Conservation (phyloP, 108 stramenopile species). For the Nitzschia putrida region DNA sequence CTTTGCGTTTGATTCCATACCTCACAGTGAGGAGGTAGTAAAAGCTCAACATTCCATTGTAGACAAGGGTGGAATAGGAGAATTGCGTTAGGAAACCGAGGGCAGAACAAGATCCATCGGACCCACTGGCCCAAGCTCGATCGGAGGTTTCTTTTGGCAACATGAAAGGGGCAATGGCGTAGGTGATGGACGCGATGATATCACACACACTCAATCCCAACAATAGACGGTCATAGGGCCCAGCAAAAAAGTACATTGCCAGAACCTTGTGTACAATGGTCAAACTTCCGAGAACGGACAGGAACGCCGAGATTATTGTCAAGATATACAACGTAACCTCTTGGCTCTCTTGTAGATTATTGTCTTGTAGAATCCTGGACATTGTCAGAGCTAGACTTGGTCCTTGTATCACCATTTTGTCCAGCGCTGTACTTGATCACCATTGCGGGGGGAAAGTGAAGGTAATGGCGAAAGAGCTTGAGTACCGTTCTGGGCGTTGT, state of each 20-base stretch:
- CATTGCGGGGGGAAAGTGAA: no score
- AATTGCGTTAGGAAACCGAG: slow-evolving; percentile 30
- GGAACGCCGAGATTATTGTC: background rate
- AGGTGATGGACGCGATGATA: slow-evolving; percentile 3
- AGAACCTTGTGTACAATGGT: slow-evolving; percentile 13
- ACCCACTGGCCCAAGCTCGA: slow-evolving; percentile 35
- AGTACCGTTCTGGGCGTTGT: no score
- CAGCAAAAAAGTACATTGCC: background rate
- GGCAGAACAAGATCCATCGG: slow-evolving; percentile 28
- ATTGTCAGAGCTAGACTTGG: no score
- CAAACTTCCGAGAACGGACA: slow-evolving; percentile 15
- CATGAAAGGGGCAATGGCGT: slow-evolving; percentile 7
- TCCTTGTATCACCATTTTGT: no score
- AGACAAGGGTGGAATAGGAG: slow-evolving; percentile 14
- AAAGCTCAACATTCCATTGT: slow-evolving; percentile 31
- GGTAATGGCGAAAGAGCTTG: no score
- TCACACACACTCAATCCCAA: slow-evolving; percentile 23
- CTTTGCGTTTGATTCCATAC: slow-evolving; percentile 5
- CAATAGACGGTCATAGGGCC: slow-evolving; percentile 26
- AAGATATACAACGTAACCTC: background rate
- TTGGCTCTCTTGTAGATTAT: slow-evolving; percentile 1
- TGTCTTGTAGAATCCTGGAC: no score
- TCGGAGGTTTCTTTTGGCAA: background rate
- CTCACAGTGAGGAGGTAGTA: slow-evolving; percentile 37
- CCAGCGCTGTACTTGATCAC: no score